Base-by-base conservation (phyloP, 1,284 basidiomycete genomes). In the Ceratorhiza oryzae-sativae region DNA sequence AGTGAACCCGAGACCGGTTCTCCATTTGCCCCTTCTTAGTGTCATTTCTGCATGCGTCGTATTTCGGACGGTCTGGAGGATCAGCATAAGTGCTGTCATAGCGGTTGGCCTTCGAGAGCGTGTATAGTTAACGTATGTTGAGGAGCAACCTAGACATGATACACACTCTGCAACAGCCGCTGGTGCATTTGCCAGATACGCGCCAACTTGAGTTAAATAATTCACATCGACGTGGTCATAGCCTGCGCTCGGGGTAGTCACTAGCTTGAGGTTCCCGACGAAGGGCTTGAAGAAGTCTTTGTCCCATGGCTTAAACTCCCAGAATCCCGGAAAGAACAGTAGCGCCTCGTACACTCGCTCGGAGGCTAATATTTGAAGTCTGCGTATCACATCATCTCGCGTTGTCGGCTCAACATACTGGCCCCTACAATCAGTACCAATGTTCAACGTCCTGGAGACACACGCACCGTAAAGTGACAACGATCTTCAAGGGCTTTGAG, bases 161-260 rank as follows among this genome's bases (percentile, higher is more conserved):
- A 42, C 73, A 23, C 36, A 75, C 75, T 73, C 71, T 42, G 75
- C 65, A 36, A 76, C 74, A 27, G 75, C 75, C 36, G 67, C 56
- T 36, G 76, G 76, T 20, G 74, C 60, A 48, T 76, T 76, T 18
- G 76, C 75, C 49, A 75, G 75, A 59, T 75, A 73, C 45, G 56
- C 34, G 39, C 70, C 42, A 56, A 72, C 49, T 6, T 56, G n/a
- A 32, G 75, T 76, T 12, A 77, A 48, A 48, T 62, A 75, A 18
- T 73, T 71, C n/a, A 77, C 70, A 34, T 76, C 76, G 46, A 77
- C 75, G 53, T 76, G 74, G 58, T 77, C 76, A 67, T 75, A 76
- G 12, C 76, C 76, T 41, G 75, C 73, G 27, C 76, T 75, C 27
- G 70, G 25, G 20, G 74, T 75, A 36, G 68, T 60, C 49, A 77